phyloP scores from a whole-genome alignment of 441 rosid genomes.

The Erodium trifolium region DNA sequence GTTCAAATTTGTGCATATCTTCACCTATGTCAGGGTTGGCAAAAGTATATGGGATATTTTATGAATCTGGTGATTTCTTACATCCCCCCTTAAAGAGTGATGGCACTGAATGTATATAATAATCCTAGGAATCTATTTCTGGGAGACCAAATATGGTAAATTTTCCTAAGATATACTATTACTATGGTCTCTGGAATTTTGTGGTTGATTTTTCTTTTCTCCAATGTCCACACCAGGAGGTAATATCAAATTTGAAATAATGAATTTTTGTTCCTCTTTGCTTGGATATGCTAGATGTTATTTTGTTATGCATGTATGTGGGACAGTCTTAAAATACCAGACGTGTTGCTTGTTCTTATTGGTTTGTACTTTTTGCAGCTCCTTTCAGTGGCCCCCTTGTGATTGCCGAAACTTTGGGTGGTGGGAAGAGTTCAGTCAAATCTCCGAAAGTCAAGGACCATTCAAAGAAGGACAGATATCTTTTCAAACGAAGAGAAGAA shows the following conservation, averaged over 20 bases:
- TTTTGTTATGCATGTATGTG: background rate
- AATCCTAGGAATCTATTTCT: background rate
- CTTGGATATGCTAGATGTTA: background rate
- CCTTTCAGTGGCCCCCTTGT: conserved; percentile 93
- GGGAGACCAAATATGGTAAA: background rate
- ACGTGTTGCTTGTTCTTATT: conserved; percentile 16
- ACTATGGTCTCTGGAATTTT: background rate
- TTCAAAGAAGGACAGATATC: conserved; percentile 61
- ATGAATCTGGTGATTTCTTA: too few species aligned
- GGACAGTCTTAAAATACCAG: background rate
- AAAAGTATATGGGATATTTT: background rate
- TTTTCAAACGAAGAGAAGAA: conserved; percentile 75
- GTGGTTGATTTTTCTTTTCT: background rate
- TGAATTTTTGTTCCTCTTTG: background rate
- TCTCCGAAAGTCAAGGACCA: conserved; percentile 62
- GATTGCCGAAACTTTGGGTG: conserved; percentile 71
- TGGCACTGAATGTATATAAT: too few species aligned
- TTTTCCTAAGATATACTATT: background rate
- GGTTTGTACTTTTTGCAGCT: conserved; percentile 41
- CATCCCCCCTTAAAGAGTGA: too few species aligned
- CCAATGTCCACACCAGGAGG: background rate
- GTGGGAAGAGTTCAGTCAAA: conserved; percentile 49
- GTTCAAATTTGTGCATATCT: background rate
- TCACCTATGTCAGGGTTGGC: background rate
- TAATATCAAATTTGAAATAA: background rate